These are phyloP conservation scores for Erodium maritimum DNA, from an alignment of 345 rosid species.

Conservation along the genomic window DNA sequence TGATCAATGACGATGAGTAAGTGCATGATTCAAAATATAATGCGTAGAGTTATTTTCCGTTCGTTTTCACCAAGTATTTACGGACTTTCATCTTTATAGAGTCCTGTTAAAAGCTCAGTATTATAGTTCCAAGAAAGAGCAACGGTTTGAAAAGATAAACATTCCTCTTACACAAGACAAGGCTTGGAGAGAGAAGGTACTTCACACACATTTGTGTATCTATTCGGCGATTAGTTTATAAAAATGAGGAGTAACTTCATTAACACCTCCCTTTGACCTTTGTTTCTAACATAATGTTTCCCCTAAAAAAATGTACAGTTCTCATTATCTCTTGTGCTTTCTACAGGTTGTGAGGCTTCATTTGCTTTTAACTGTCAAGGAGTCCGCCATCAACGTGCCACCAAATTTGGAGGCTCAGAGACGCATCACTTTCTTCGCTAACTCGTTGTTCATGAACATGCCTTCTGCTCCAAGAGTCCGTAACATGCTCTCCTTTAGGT, in stretches of 20 bases:
- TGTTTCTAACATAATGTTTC: no score
- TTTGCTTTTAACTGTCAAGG: conserved; percentile 84
- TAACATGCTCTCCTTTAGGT: conserved; percentile 93
- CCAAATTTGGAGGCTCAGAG: conserved; percentile 94
- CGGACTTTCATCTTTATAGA: conserved; percentile 27
- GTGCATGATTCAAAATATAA: conserved; percentile 19
- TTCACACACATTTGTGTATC: not conserved
- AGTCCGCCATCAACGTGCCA: conserved; percentile 92
- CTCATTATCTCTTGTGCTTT: not conserved
- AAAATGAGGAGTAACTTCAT: no score
- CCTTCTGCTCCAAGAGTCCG: conserved; percentile 82
- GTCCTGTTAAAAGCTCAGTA: conserved; percentile 36
- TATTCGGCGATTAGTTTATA: no score
- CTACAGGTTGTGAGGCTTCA: conserved; percentile 59
- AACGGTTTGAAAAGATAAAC: conserved; percentile 66
- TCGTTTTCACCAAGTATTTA: not conserved
- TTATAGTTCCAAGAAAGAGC: conserved; percentile 31
- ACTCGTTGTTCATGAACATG: conserved; percentile 90
- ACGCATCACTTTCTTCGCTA: conserved; percentile 94
- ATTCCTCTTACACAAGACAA: conserved; percentile 9
- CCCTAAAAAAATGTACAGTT: not conserved
- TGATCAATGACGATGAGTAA: conserved; percentile 63
- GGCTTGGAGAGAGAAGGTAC: conserved; percentile 72
- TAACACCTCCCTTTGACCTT: no score
- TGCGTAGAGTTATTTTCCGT: no score